Base-by-base conservation (phyloP, 1,139 yeast genomes). In the Debaryomycetaceae sp. region DNA sequence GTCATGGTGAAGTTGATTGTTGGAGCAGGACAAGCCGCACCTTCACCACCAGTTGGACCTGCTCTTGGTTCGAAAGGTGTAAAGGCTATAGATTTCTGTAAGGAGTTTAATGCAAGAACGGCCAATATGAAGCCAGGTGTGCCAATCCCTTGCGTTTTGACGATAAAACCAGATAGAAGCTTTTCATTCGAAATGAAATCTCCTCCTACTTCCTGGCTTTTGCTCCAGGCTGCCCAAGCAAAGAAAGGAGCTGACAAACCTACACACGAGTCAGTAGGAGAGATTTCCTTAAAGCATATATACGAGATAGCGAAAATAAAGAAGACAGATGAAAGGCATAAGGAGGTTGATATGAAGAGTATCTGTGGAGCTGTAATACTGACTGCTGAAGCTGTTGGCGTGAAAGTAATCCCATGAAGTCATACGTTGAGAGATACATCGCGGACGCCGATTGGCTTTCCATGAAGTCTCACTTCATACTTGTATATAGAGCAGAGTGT, bases 11-110 rank as follows among this genome's bases (percentile, higher is more conserved):
- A 91, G 66, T 80, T 93, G 52, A 84, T 93, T 47, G 98, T 93
- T 5, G 97, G 95, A n/a, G 99, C 99, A 5, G 98, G 98, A 6
- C 90, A 90, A 63, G 99, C 99, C 0, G 95, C 98, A 0, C 99
- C 99, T 37, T 86, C 97, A 1, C 99, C 99, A 34, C 99, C 99
- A 6, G 98, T 93, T 22, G 99, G 99, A 53, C 99, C 99, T 36
- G 99, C 99, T 0, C 75, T 93, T 45, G 99, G 99, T 53, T 93
- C 99, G 48, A 91, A 93, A 65, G 99, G 99, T 72, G 96, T 93
- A 46, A 95, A 95, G 65, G 98, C 99, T 51, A 95, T 93, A 59
- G 99, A 95, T 65, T 93, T 93, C 61, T 93, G 99, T 73, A 95
- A 93, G 68, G 98, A 93, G 65, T 95, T 95, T 74, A 93, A 95